Conservation (phyloP, 164 flowering plant genomes). For the Aristolochia californica region DNA sequence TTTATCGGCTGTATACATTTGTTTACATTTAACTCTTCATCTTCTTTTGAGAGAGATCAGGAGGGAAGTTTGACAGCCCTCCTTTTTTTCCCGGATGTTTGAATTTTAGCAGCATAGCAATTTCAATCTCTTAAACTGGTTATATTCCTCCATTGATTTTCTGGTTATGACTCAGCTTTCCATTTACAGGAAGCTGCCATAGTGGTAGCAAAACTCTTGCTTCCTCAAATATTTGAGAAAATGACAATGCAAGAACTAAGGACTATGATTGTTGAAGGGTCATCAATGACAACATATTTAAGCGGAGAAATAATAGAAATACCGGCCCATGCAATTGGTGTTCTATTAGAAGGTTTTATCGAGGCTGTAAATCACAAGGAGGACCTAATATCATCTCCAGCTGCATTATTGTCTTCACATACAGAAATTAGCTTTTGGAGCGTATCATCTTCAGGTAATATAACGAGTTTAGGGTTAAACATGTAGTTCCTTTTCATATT, state of each 20-base stretch:
- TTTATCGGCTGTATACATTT: too few relatives aligned
- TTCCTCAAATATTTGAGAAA: slow-evolving; percentile 78
- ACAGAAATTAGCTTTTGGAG: slow-evolving; percentile 33
- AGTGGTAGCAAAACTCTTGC: slow-evolving; percentile 61
- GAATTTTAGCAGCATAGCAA: too few relatives aligned
- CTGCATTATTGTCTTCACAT: slow-evolving; percentile 41
- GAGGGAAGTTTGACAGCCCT: too few relatives aligned
- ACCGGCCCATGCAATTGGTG: slow-evolving; percentile 48
- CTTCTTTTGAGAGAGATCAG: too few relatives aligned
- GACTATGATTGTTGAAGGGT: slow-evolving; percentile 59
- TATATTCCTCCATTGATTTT: background rate
- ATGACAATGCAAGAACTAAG: slow-evolving; percentile 73
- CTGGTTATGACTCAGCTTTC: background rate
- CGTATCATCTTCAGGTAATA: slow-evolving; percentile 43
- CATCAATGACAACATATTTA: slow-evolving; percentile 48
- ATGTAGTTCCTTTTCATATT: too few relatives aligned
- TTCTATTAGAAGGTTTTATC: slow-evolving; percentile 66
- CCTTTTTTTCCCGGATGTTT: too few relatives aligned
- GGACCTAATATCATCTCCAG: slow-evolving; percentile 60
- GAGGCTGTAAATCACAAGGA: slow-evolving; percentile 35
- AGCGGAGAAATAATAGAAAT: slow-evolving; percentile 75
- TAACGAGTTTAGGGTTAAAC: too few relatives aligned
- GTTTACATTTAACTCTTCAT: too few relatives aligned
- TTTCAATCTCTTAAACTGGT: too few relatives aligned
- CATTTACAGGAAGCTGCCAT: slow-evolving; percentile 68